Percentiles rank a stretch among this genome's conserved stretches.
Conservation (phyloP, 78 protist genomes). For the slime mould (Dictyostelium discoideum) region DNA sequence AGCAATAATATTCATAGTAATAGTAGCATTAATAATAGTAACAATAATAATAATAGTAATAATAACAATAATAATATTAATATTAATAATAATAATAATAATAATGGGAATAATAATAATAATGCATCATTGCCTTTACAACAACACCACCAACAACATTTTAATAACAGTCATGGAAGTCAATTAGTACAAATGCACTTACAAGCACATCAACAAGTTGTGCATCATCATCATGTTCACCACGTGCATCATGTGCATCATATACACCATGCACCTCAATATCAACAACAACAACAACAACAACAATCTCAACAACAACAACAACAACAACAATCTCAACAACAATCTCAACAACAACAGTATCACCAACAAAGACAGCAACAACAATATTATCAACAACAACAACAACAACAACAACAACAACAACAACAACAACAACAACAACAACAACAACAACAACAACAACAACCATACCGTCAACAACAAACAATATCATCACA, state of each 20-base stretch:
- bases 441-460: slow-evolving; percentile 17
- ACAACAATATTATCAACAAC: slow-evolving; percentile 4
- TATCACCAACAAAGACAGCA: neutral
- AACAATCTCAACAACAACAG: neutral
- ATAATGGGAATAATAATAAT: neutral
- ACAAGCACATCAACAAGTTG: slow-evolving; percentile 10
- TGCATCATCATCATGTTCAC: neutral
- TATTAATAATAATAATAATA: neutral
- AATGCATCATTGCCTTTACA: neutral
- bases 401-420: slow-evolving; percentile 5
- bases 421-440: neutral
- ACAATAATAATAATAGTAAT: too few relatives aligned
- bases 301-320: neutral
- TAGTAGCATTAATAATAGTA: too few relatives aligned
- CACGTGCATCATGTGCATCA: neutral
- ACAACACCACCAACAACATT: neutral
- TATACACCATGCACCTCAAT: neutral
- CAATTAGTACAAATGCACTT: neutral
- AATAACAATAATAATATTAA: too few relatives aligned
- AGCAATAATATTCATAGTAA: too few relatives aligned
- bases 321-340: neutral
- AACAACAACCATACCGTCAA: neutral
- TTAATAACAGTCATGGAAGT: neutral
- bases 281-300: neutral
- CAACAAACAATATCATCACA: slow-evolving; percentile 7